phyloP scores from a whole-genome alignment of 306 rosid genomes.

The Luffa aegyptiaca region DNA sequence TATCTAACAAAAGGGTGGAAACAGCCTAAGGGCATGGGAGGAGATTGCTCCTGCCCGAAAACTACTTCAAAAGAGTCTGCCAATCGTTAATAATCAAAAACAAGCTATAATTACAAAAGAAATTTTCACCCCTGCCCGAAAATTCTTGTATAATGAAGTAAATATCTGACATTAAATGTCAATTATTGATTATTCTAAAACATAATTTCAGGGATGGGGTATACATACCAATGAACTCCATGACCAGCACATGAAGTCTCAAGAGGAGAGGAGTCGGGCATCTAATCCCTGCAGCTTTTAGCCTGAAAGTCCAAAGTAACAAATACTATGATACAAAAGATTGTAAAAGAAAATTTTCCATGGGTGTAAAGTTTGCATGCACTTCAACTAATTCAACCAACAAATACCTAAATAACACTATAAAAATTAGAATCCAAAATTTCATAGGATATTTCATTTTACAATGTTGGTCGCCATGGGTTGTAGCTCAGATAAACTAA shows the following conservation, averaged over 20 bases:
- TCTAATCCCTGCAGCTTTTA: constrained; percentile 74
- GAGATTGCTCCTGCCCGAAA: no score
- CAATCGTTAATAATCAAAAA: no score
- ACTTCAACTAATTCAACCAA: not conserved
- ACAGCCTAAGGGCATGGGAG: no score
- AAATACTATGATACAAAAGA: not conserved
- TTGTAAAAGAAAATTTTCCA: not conserved
- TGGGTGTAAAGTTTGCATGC: not conserved
- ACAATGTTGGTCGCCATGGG: not conserved
- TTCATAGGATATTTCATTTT: not conserved
- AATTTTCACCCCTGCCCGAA: no score
- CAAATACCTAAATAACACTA: not conserved
- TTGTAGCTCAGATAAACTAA: not conserved
- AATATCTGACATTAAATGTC: not conserved
- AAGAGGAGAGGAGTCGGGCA: constrained; percentile 57
- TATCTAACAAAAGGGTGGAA: no score
- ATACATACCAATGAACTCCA: constrained; percentile 82
- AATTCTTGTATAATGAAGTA: no score
- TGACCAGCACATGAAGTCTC: constrained; percentile 68
- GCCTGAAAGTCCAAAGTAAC: constrained; percentile 29
- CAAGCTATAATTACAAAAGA: no score
- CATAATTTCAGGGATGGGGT: not conserved
- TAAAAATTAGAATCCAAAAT: not conserved
- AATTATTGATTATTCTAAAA: not conserved
- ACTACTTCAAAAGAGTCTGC: no score